These are phyloP conservation scores for Neckera pumila DNA, from an alignment of 225 moss, liverwort and hornwort genomes.

Conservation along the genomic window DNA sequence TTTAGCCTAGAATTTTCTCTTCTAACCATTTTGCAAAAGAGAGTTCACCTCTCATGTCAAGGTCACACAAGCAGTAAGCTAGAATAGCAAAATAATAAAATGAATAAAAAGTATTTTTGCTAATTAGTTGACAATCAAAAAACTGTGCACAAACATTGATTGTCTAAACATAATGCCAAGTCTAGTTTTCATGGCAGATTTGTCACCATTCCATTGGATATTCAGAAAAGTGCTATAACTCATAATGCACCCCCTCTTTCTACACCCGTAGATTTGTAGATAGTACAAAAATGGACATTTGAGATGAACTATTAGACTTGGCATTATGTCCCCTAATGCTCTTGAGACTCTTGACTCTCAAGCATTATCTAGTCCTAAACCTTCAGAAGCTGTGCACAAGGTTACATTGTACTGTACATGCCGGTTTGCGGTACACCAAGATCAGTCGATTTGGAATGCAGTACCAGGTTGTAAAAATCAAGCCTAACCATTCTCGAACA, in stretches of 20 bases:
- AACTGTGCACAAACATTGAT: not conserved
- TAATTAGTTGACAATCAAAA: not conserved
- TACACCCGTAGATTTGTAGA: no score
- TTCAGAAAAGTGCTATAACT: not conserved
- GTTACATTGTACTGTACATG: not conserved
- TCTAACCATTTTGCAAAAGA: not conserved
- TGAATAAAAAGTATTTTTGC: not conserved
- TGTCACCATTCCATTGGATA: not conserved
- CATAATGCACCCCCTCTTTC: not conserved
- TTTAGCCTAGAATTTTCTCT: not conserved
- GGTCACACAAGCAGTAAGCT: not conserved
- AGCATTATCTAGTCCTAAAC: no score
- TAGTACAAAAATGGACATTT: accelerated
- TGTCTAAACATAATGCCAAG: no score
- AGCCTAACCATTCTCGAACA: not conserved
- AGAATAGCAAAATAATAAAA: not conserved
- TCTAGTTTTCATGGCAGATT: accelerated
- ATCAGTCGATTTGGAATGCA: not conserved
- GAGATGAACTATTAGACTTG: not conserved
- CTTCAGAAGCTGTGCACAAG: not conserved
- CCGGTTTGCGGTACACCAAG: not conserved
- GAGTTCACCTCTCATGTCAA: not conserved
- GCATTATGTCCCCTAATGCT: not conserved
- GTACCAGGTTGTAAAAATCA: not conserved
- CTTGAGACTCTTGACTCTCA: accelerated